Evolutionary conservation across 257 asterid species (phyloP).

Genomic region (Fraxinus cuspidata): DNA sequence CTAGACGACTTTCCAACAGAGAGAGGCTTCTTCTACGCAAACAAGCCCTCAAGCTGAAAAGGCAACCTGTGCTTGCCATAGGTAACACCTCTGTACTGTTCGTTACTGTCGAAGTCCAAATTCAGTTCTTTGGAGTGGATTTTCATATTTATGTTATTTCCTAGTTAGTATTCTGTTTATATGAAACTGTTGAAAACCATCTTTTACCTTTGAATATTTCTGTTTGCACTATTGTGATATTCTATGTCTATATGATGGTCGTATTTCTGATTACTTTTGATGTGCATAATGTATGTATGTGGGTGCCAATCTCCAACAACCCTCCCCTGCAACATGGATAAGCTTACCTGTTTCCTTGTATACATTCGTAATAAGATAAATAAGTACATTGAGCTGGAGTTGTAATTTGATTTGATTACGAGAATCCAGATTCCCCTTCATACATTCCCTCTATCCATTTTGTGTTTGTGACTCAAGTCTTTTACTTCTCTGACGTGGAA

Average conservation of each 20-base stretch:
- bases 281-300: background rate
- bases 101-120: background rate
- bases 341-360: background rate
- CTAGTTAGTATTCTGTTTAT: background rate
- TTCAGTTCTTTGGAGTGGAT: background rate
- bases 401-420: background rate
- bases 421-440: background rate
- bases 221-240: background rate
- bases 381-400: background rate
- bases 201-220: background rate
- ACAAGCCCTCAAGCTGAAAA: constrained; percentile 73
- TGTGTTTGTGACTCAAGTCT: background rate
- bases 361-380: background rate
- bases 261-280: background rate
- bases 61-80: constrained; percentile 68
- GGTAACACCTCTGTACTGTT: constrained; percentile 49
- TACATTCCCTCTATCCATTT: background rate
- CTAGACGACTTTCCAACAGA: constrained; percentile 68
- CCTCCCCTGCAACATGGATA: background rate
- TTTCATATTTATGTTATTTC: background rate
- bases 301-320: background rate
- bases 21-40: constrained; percentile 89
- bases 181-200: background rate
- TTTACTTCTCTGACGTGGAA: background rate
- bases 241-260: background rate